Conservation (phyloP, 164 flowering plant species). For the Magnolia officinalis region DNA sequence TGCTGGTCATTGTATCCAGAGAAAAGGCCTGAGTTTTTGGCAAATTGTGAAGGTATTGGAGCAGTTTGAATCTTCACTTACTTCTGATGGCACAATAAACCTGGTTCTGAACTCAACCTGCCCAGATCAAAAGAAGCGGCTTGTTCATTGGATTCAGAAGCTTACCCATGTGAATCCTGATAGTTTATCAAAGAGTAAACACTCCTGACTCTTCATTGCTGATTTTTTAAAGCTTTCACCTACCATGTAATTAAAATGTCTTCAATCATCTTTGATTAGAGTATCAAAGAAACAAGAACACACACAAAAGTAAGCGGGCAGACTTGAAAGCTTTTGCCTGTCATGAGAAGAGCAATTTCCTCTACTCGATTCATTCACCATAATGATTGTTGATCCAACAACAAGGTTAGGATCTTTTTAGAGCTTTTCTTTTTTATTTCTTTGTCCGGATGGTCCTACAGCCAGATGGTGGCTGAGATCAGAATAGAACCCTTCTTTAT, state of each 20-base stretch:
- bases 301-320: neutral
- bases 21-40: conserved; percentile 74
- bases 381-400: too few species aligned
- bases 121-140: conserved; percentile 74
- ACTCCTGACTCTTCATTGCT: neutral
- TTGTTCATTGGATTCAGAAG: conserved; percentile 69
- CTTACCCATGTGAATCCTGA: conserved; percentile 39
- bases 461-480: too few species aligned
- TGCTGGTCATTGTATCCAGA: conserved; percentile 65
- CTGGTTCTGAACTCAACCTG: conserved; percentile 32
- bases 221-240: neutral
- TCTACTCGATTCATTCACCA: too few species aligned
- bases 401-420: too few species aligned
- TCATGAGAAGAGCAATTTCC: too few species aligned
- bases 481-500: too few species aligned
- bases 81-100: conserved; percentile 58
- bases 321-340: too few species aligned
- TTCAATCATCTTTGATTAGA: conserved; percentile 5
- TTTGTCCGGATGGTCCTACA: too few species aligned
- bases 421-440: too few species aligned
- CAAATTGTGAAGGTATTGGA: conserved; percentile 75
- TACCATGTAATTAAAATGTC: conserved; percentile 2
- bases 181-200: conserved; percentile 28
- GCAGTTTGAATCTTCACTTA: conserved; percentile 62
- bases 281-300: neutral